Conservation (phyloP, 2,329 filamentous ascomycete genomes). For the Fusarium torulosum region DNA sequence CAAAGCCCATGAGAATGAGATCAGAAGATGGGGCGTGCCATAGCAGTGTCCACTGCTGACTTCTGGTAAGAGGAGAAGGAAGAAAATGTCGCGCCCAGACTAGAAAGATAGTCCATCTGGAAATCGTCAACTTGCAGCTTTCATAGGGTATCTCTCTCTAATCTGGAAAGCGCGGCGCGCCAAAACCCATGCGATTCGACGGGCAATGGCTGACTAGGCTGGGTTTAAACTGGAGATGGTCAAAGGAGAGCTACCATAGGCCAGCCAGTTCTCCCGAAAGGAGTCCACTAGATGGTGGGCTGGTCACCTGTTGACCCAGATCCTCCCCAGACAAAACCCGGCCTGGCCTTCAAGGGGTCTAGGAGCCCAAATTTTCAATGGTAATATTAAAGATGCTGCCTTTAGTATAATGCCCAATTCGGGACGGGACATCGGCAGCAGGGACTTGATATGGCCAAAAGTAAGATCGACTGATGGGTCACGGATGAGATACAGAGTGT, state of each 20-base stretch:
- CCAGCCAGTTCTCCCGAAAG: slow-evolving; percentile 41
- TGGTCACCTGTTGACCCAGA: slow-evolving; percentile 48
- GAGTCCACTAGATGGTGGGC: slow-evolving; percentile 39
- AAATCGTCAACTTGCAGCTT: slow-evolving; percentile 43
- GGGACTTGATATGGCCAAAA: slow-evolving; percentile 30
- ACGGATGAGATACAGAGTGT: slow-evolving; percentile 43
- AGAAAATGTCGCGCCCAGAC: slow-evolving; percentile 37
- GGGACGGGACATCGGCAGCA: slow-evolving; percentile 29
- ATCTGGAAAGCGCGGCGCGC: slow-evolving; percentile 34
- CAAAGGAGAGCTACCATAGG: slow-evolving; percentile 34
- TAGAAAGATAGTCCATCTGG: slow-evolving; percentile 40
- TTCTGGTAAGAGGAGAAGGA: slow-evolving; percentile 26
- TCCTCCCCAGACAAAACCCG: slow-evolving; percentile 46
- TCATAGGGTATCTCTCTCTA: slow-evolving; percentile 41
- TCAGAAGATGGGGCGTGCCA: slow-evolving; percentile 40
- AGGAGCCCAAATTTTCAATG: slow-evolving; percentile 26
- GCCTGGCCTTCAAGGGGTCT: slow-evolving; percentile 26
- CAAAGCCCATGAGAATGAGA: slow-evolving; percentile 33
- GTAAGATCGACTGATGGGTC: slow-evolving; percentile 47
- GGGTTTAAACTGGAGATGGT: slow-evolving; percentile 40
- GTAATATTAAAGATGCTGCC: slow-evolving; percentile 39
- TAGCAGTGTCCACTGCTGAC: slow-evolving; percentile 29
- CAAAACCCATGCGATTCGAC: slow-evolving; percentile 46
- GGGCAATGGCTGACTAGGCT: slow-evolving; percentile 31
- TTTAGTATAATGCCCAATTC: slow-evolving; percentile 31